phyloP scores from a whole-genome alignment of 78 protist genomes.

The Dictyostelium purpureum region DNA sequence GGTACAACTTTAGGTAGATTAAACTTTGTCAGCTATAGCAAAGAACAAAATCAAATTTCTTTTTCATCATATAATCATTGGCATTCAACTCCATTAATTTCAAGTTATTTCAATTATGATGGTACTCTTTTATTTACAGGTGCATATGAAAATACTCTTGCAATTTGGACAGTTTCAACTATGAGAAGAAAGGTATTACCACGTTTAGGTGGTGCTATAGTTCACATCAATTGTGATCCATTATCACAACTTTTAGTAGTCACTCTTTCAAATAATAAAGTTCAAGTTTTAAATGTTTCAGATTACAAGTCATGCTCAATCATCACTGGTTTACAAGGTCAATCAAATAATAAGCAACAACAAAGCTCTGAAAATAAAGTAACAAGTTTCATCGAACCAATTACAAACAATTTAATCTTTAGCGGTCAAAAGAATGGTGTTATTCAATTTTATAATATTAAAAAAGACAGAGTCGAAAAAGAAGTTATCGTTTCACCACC shows the following conservation, averaged over 20 bases:
- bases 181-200: constrained; percentile 20
- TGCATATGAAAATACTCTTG: constrained; percentile 36
- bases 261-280: neutral
- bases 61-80: constrained; percentile 51
- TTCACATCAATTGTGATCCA: neutral
- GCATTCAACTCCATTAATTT: constrained; percentile 28
- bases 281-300: neutral
- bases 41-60: neutral
- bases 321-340: neutral
- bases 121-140: constrained; percentile 46
- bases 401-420: neutral
- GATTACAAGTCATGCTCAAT: constrained; percentile 8
- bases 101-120: neutral
- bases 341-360: neutral
- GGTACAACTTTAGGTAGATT: constrained; percentile 32
- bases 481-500: constrained; percentile 40
- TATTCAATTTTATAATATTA: constrained; percentile 33
- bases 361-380: neutral
- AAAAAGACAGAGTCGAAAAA: neutral
- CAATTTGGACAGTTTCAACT: neutral
- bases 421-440: constrained; percentile 36
- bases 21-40: neutral
- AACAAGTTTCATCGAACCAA: neutral
- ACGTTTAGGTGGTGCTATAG: constrained; percentile 49
- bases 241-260: neutral